Conservation (phyloP, 352 stramenopile species). For the Globisporangium orthogonon region DNA sequence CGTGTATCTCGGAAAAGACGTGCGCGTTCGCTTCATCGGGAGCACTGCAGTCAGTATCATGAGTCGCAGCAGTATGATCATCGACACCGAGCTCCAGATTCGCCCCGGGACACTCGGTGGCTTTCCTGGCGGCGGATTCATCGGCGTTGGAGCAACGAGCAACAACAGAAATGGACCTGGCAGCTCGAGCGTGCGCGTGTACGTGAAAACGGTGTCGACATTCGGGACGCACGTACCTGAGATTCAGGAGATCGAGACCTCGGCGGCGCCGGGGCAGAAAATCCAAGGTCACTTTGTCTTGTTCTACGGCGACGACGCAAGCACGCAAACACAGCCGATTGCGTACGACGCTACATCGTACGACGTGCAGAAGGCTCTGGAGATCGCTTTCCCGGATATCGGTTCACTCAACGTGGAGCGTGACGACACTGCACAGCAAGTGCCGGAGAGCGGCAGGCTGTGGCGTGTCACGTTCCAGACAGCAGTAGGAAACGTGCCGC, state of each 20-base stretch:
- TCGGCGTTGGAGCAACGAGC: slow-evolving; percentile 66
- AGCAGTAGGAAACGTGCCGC: slow-evolving; percentile 74
- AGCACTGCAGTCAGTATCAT: slow-evolving; percentile 85
- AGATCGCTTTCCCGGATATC: slow-evolving; percentile 48
- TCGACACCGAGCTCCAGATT: slow-evolving; percentile 84
- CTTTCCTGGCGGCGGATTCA: slow-evolving; percentile 88
- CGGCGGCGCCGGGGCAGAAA: slow-evolving; percentile 73
- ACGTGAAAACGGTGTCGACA: slow-evolving; percentile 90
- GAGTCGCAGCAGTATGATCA: slow-evolving; percentile 86
- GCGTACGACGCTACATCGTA: slow-evolving; percentile 67
- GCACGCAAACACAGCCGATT: slow-evolving; percentile 34
- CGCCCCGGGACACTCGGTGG: slow-evolving; percentile 89
- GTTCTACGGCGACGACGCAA: slow-evolving; percentile 17
- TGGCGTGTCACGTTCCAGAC: slow-evolving; percentile 91
- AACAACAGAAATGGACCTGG: slow-evolving; percentile 95
- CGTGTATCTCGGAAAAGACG: slow-evolving; percentile 82
- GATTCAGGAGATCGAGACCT: slow-evolving; percentile 89
- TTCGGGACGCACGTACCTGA: slow-evolving; percentile 81
- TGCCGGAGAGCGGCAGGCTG: slow-evolving; percentile 54
- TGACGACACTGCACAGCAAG: slow-evolving; percentile 43
- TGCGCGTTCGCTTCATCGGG: slow-evolving; percentile 84
- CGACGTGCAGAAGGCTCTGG: slow-evolving; percentile 44
- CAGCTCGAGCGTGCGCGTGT: slow-evolving; percentile 85
- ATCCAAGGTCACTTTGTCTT: slow-evolving; percentile 77
- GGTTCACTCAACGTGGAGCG: slow-evolving; percentile 42